These are phyloP conservation scores for Hibiscus trionum DNA, from an alignment of 345 rosid species.

Conservation along the genomic window DNA sequence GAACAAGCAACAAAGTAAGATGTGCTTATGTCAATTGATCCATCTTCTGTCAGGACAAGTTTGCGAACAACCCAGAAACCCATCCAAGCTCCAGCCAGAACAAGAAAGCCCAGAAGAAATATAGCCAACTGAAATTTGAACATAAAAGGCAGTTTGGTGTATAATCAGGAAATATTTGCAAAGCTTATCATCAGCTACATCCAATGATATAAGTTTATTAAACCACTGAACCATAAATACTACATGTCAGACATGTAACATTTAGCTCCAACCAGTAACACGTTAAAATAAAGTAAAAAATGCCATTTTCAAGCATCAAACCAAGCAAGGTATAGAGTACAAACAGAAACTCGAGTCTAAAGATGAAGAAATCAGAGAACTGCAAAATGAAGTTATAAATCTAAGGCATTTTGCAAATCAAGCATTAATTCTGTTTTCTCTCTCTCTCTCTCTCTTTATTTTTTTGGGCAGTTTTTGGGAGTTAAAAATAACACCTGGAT, in stretches of 20 bases:
- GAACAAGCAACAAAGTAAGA: constrained; percentile 76
- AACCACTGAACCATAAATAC: not conserved
- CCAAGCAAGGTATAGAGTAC: not conserved
- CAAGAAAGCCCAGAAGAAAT: constrained; percentile 64
- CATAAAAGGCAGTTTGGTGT: not conserved
- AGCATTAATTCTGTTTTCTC: not conserved
- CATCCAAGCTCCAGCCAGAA: constrained; percentile 85
- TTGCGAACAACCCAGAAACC: constrained; percentile 91
- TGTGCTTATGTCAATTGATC: constrained; percentile 66
- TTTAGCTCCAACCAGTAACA: not conserved
- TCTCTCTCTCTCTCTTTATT: no score
- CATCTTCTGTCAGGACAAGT: constrained; percentile 77
- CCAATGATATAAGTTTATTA: no score
- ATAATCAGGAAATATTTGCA: not conserved
- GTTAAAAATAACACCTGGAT: not conserved
- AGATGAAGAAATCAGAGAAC: not conserved
- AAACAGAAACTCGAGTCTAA: not conserved
- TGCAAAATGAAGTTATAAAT: not conserved
- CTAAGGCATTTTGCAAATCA: not conserved
- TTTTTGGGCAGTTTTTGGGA: not conserved
- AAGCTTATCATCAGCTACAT: constrained; percentile 2
- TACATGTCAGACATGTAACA: not conserved
- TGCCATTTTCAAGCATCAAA: not conserved
- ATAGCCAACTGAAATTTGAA: constrained; percentile 46
- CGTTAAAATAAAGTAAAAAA: not conserved